Evolutionary conservation across 2,329 filamentous ascomycete species (phyloP).

Genomic region (Alternaria arborescens): DNA sequence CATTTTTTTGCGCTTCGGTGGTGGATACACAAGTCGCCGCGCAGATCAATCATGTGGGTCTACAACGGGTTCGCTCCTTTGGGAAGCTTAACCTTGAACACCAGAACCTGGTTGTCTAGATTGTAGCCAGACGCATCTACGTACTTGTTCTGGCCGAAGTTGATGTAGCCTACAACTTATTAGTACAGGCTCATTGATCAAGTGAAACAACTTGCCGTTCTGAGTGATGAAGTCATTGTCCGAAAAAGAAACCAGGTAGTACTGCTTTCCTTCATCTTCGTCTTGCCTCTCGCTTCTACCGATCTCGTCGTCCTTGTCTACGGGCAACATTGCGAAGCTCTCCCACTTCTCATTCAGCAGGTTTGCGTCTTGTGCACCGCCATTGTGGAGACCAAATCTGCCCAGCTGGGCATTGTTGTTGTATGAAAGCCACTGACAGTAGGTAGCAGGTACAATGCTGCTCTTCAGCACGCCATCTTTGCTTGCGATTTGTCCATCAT

Average conservation of each 20-base stretch:
- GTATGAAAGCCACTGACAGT: conserved; percentile 73
- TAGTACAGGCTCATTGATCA: not conserved
- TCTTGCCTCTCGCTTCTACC: conserved; percentile 33
- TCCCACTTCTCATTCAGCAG: conserved; percentile 83
- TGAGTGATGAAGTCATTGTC: conserved; percentile 82
- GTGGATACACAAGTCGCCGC: too few relatives aligned
- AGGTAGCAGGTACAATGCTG: conserved; percentile 65
- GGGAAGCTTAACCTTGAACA: conserved; percentile 66
- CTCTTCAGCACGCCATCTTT: conserved; percentile 62
- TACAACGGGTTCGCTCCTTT: conserved; percentile 44
- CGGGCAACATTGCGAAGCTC: conserved; percentile 68
- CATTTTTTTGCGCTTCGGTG: too few relatives aligned
- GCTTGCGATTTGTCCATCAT: conserved; percentile 57
- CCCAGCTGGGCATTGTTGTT: conserved; percentile 72
- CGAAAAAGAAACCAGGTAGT: conserved; percentile 71
- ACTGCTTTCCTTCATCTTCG: conserved; percentile 66
- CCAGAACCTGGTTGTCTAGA: conserved; percentile 69
- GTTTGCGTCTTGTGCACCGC: conserved; percentile 64
- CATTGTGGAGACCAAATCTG: conserved; percentile 74
- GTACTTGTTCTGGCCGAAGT: conserved; percentile 66
- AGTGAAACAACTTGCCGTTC: conserved; percentile 59
- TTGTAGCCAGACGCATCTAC: conserved; percentile 65
- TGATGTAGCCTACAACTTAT: conserved; percentile 59
- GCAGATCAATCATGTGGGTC: not conserved
- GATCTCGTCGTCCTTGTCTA: conserved; percentile 54